Evolutionary conservation across 108 stramenopile species (phyloP), one percentile per base, ranked within the genome.

Genomic region (Mayamaea pseudoterrestris): DNA sequence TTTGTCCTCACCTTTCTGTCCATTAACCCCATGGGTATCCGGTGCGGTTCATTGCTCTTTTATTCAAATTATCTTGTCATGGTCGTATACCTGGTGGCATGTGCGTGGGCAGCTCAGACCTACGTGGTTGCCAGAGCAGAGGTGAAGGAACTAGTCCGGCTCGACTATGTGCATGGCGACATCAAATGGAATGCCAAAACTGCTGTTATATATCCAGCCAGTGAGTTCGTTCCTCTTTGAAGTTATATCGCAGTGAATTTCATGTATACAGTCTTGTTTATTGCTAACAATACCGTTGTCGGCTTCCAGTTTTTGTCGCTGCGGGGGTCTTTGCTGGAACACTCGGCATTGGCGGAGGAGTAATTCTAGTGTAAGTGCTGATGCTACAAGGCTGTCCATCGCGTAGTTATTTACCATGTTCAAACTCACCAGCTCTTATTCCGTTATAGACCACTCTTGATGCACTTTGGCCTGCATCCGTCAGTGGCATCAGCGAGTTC

Each of bases 291-390:
- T n/a, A n/a, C n/a, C n/a, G n/a, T n/a, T n/a, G n/a, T n/a, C n/a
- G n/a, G n/a, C n/a, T n/a, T n/a, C n/a, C n/a, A n/a, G n/a, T 98
- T 29, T 94, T 92, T 36, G 76, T 78, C 42, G 46, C 93, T 5
- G 97, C 97, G 17, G 97, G 97, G 1, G 75, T 95, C 58, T 88
- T 83, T 60, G 97, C 94, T 5, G 97, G 97, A 6, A 76, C 96
- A 85, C 95, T 94, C 55, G 96, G 93, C 5, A 65, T 96, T 0
- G 74, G 41, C 14, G 13, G 27, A 9, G 12, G 25, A 30, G 39
- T 27, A 41, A 52, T 21, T 37, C 28, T 12, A 42, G 41, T 35
- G 31, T 47, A 22, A 7, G 14, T 22, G 6, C 6, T 52, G 20
- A 3, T 3, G 3, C 22, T 3, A 3, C 5, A 32, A 8, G 11